Evolutionary conservation across 2,329 filamentous ascomycete species (phyloP), one percentile per base, ranked within the genome.

Genomic region (Cercospora sp.): DNA sequence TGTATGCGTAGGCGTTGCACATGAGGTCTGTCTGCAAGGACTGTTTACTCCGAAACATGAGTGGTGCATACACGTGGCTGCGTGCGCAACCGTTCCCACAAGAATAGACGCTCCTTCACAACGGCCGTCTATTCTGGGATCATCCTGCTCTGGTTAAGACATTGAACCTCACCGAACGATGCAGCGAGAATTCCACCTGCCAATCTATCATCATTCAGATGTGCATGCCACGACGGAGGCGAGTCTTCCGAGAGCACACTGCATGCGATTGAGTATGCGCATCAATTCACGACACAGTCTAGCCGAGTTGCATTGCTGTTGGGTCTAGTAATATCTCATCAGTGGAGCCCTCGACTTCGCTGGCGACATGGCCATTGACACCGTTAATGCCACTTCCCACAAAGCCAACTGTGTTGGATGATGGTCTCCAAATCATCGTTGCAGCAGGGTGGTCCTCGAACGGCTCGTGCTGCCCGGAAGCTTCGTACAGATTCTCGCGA

Each of bases 401-500:
- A 48, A 64, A 66, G 36, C 48, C 62, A 9, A 65, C 45, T 1
- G 45, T 48, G 57, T 66, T 62, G 18, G 63, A 30, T 5, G 71
- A 65, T 12, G 74, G 68, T 18, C 73, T 67, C 76, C 76, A 78
- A 8, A 75, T 75, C 75, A 87, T 86, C 31, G 79, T 81, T 0
- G 83, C 79, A 1, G 86, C 86, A 6, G 84, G 79, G 72, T 89
- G 87, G 60, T 86, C 84, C 0, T 82, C 78, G 1, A 82, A 75
- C 2, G 86, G 85, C 42, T 84, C 81, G 8, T 77, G 82, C 72
- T 86, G 82, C 0, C 86, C 87, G 10, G 79, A 75, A 23, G 80
- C 80, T 16, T 82, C 81, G 66, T 87, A 86, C 67, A 89, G 81
- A 74, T 89, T 89, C 77, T 90, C 87, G 8, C 88, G 80, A 69